Base-by-base conservation (phyloP, 345 rosid species). In the Euphorbia pulcherrima region DNA sequence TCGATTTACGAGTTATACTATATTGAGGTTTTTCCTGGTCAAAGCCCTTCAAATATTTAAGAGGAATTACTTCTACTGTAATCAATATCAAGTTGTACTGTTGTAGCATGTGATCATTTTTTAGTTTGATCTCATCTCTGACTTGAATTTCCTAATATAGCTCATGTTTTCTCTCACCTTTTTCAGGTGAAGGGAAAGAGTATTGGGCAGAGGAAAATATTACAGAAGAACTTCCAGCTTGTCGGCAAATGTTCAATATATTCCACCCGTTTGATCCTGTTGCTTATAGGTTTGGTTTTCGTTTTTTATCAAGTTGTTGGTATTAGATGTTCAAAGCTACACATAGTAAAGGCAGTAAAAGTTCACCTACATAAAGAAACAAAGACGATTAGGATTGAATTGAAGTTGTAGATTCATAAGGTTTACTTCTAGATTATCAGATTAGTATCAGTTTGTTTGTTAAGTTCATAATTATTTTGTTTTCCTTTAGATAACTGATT, bases 231-330 rank as follows among this genome's bases (percentile, higher is more conserved):
- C 88, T 89, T 85, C 99, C 97, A 60, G 87, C 92, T 63, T 94
- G 97, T 78, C 83, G 79, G 68, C 99, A 85, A 82, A 91, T 94
- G 97, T 82, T 91, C 87, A 94, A 91, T 83, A 94, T 94, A 66
- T 94, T 91, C 78, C 97, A 91, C 77, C 99, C 97, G 21, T 94
- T 70, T 75, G 99, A 94, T 80, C 99, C 99, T 59, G 99, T 94
- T 75, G 99, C 99, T 65, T 94, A 91, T 79, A 89, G 99, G 99
- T 94, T 58, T 67, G 80, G 68, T 56, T 55, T 71, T 29, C 53
- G 71, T 20, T 20, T 0, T 67, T 13, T 18, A 50, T 27, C 24
- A 24, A 28, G 12, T 1, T 61, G 47, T 58, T 26, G 37, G 21
- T 44, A 18, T 44, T 44, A 44, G 50, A 4, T 44, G 50, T 14